Conservation (phyloP, 169 alveolate genomes). For the Plasmodium sp. region DNA sequence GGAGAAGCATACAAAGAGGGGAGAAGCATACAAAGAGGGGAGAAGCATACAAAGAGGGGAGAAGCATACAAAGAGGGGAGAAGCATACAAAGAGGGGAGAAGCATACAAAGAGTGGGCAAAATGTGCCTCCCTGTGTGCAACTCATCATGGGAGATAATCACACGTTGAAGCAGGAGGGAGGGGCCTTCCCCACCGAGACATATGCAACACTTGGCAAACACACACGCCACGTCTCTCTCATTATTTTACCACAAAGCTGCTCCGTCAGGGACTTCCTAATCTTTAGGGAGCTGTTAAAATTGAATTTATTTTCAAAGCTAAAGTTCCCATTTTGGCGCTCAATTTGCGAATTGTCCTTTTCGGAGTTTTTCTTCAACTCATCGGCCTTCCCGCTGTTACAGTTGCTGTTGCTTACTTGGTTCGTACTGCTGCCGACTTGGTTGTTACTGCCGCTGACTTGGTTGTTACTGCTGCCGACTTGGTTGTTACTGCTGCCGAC, state of each 20-base stretch:
- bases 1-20: background rate
- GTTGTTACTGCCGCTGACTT: no score
- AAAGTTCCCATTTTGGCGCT: constrained; percentile 32
- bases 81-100: background rate
- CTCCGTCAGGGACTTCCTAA: constrained; percentile 67
- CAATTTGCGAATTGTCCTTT: constrained; percentile 22
- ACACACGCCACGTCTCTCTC: background rate
- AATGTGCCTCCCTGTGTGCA: background rate
- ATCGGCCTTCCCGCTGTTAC: constrained; percentile 1
- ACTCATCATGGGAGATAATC: background rate
- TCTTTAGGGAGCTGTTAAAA: constrained; percentile 59
- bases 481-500: no score
- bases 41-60: background rate
- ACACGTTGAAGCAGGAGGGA: background rate
- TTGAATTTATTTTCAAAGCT: constrained; percentile 59
- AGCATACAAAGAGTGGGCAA: background rate
- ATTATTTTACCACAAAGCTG: constrained; percentile 64
- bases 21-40: background rate
- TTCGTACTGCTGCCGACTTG: no score
- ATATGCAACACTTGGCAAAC: background rate
- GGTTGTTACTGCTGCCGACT: background rate
- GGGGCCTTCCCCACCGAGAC: background rate
- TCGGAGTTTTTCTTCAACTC: constrained; percentile 9
- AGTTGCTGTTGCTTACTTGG: background rate
- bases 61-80: background rate